Evolutionary conservation across 2,329 filamentous ascomycete genomes (phyloP).

Genomic region (Alternaria triticina): DNA sequence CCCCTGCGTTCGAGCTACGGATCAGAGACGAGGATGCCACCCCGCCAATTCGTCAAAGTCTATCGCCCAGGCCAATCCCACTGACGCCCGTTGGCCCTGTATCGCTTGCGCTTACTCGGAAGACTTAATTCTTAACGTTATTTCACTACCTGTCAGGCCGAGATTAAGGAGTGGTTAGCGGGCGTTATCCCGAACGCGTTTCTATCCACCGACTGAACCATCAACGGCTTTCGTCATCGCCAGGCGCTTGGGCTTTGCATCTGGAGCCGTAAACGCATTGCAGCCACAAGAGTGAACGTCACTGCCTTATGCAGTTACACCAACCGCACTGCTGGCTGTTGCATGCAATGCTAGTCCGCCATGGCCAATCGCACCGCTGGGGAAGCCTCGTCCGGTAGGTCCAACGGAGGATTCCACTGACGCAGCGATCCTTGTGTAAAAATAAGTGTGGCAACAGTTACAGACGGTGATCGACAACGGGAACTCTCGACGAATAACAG

Average conservation of each 20-base stretch:
- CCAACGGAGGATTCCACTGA: conserved; percentile 22
- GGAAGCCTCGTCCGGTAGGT: conserved; percentile 17
- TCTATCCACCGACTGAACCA: conserved; percentile 14
- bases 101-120: conserved; percentile 40
- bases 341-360: conserved; percentile 7
- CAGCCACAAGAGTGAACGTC: conserved; percentile 2
- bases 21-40: conserved; percentile 31
- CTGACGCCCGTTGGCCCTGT: conserved; percentile 41
- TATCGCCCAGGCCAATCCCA: conserved; percentile 37
- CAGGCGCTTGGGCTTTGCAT: conserved; percentile 17
- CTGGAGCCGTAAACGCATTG: conserved; percentile 15
- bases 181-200: conserved; percentile 32
- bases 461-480: conserved; percentile 19
- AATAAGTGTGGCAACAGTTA: conserved; percentile 43
- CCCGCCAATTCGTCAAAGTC: conserved; percentile 31
- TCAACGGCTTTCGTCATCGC: conserved; percentile 31
- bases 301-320: conserved; percentile 11
- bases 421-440: conserved; percentile 25
- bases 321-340: conserved; percentile 8
- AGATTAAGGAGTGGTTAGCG: conserved; percentile 48
- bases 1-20: conserved; percentile 36
- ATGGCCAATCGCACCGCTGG: conserved; percentile 20
- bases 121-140: conserved; percentile 23
- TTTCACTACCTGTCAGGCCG: conserved; percentile 36
- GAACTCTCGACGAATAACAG: conserved; percentile 25